These are phyloP conservation scores for Phytophthora sp. DNA, from an alignment of 352 stramenopile genomes.

Conservation along the genomic window DNA sequence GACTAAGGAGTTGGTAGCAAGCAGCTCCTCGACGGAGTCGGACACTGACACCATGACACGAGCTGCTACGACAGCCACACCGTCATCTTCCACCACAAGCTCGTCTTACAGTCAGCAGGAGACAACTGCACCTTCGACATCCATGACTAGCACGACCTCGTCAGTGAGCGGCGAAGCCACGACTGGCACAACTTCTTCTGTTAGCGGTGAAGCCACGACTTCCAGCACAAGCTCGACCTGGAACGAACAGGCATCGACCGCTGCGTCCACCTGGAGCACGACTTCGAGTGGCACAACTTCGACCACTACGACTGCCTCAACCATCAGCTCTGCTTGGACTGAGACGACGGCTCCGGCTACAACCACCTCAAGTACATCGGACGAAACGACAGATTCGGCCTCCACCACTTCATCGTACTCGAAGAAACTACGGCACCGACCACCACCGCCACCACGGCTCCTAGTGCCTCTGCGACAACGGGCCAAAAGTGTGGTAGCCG, in stretches of 20 bases:
- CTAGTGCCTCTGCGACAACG: background rate
- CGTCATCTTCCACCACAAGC: background rate
- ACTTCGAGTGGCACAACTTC: background rate
- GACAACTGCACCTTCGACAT: background rate
- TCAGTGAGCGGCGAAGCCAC: slow-evolving; percentile 5
- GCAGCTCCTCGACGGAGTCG: slow-evolving; percentile 12
- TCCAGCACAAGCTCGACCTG: background rate
- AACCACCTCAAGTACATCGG: too few relatives aligned
- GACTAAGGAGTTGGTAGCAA: slow-evolving; percentile 18
- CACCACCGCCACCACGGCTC: background rate
- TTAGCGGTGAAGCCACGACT: background rate
- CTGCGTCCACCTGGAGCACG: background rate
- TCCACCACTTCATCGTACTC: background rate
- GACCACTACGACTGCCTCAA: too few relatives aligned
- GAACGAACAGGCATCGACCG: slow-evolving; percentile 7
- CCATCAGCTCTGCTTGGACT: too few relatives aligned
- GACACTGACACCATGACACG: background rate
- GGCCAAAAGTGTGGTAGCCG: slow-evolving; percentile 11
- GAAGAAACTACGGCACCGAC: slow-evolving; percentile 6
- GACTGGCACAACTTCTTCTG: background rate
- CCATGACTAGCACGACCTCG: slow-evolving; percentile 2
- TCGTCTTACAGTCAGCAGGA: slow-evolving; percentile 10
- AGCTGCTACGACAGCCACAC: background rate
- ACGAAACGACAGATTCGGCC: too few relatives aligned
- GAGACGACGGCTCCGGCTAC: too few relatives aligned